Conservation (phyloP, 768 basidiomycete species). For the Tylopilus vinaceipallidus region DNA sequence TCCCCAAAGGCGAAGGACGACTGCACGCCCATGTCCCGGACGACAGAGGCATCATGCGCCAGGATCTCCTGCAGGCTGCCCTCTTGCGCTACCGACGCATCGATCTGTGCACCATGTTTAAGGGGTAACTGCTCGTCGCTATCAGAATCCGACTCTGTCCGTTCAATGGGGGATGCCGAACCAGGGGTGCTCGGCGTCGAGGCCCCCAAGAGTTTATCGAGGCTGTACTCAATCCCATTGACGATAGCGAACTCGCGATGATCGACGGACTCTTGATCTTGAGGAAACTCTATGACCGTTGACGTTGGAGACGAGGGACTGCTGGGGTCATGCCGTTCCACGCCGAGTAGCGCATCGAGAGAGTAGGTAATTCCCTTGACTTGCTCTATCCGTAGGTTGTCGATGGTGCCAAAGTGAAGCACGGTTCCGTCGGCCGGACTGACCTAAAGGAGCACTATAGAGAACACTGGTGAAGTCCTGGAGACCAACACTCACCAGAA, state of each 20-base stretch:
- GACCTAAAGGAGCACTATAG: conserved; percentile 46
- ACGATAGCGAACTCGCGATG: conserved; percentile 93
- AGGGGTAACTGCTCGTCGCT: conserved; percentile 33
- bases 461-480: not conserved
- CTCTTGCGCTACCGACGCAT: conserved; percentile 70
- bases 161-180: conserved; percentile 30
- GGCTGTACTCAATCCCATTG: conserved; percentile 94
- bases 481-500: conserved; percentile 51
- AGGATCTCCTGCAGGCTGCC: conserved; percentile 53
- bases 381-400: conserved; percentile 80
- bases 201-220: conserved; percentile 83
- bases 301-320: conserved; percentile 42
- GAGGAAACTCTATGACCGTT: conserved; percentile 40
- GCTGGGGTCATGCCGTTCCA: conserved; percentile 47
- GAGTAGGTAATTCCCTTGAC: conserved; percentile 99
- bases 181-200: conserved; percentile 41
- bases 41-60: conserved; percentile 69
- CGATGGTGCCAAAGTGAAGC: conserved; percentile 88
- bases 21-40: conserved; percentile 63
- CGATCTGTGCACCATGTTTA: conserved; percentile 67
- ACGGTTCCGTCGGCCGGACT: conserved; percentile 94
- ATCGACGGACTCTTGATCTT: conserved; percentile 60
- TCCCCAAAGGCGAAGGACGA: conserved; percentile 36
- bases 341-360: conserved; percentile 87
- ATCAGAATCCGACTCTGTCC: conserved; percentile 20